Base-by-base conservation (phyloP, 1,139 yeast genomes). In the Pichia terricola region DNA sequence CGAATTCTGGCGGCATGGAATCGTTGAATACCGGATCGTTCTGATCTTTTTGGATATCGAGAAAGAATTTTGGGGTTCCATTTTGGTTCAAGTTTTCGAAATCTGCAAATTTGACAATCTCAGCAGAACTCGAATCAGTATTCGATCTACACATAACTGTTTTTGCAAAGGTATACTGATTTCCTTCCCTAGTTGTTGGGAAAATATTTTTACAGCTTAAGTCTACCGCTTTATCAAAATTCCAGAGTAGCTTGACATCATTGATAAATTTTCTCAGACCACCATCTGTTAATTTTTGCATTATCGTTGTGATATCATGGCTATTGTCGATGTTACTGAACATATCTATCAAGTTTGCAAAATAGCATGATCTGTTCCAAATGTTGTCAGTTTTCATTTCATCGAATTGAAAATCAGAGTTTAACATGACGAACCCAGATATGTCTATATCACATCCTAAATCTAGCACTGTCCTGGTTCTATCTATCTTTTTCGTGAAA, bases 291-390 rank as follows among this genome's bases (percentile, higher is more conserved):
- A 47, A 35, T 27, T 47, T 43, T 27, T 41, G 37, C 11, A 45
- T 4, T 1, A 45, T 5, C 9, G 38, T 41, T 25, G 28, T 26
- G 3, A 46, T 39, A 36, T 47, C 47, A 35, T 7, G 28, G 11
- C 40, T 35, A 25, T 36, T 26, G 27, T 41, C 27, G 6, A 42
- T 11, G 8, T 37, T 25, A 44, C 59, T 62, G 11, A 64, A 53
- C 26, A 63, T 52, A 28, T 66, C 69, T 44, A 62, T 59, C 4
- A 62, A 64, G 1, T 61, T 38, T 8, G 55, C 42, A 26, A 63
- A 61, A 26, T 57, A 45, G 1, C 63, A 58, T 3, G 62, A 47
- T 4, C 54, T 53, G 42, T 74, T 71, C 84, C 84, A 78, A 32
- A 58, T 45, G 43, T 49, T 27, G 4, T 26, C 25, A 30, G 33